Conservation (phyloP, 2,329 filamentous ascomycete genomes). For the Fusarium siculi region DNA sequence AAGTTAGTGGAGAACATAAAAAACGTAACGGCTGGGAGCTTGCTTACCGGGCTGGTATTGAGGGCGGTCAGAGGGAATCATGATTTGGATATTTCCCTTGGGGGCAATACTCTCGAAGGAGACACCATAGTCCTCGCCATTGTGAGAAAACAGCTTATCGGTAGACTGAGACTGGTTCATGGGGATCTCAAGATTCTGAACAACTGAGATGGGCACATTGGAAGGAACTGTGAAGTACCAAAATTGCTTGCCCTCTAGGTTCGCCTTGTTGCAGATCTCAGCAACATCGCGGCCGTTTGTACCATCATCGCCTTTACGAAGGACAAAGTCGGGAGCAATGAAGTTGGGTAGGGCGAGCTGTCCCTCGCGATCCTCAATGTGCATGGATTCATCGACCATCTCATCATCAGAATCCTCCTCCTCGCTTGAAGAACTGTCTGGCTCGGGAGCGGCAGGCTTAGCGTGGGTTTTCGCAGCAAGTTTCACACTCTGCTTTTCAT, state of each 20-base stretch:
- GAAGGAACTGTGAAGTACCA: constrained; percentile 84
- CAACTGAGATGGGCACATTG: constrained; percentile 72
- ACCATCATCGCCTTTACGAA: constrained; percentile 59
- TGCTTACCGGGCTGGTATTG: constrained; percentile 66
- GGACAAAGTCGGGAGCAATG: constrained; percentile 62
- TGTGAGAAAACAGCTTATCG: constrained; percentile 68
- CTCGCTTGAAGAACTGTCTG: constrained; percentile 40
- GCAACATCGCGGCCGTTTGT: constrained; percentile 58
- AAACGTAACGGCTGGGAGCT: constrained; percentile 39
- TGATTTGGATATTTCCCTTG: constrained; percentile 64
- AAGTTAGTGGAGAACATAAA: constrained; percentile 14
- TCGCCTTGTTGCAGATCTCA: constrained; percentile 67
- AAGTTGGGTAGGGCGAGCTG: constrained; percentile 57
- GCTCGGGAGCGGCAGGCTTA: constrained; percentile 29
- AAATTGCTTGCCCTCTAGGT: constrained; percentile 75
- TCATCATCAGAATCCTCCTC: constrained; percentile 46
- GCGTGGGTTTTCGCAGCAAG: constrained; percentile 14
- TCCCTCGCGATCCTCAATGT: constrained; percentile 49
- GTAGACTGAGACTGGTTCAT: constrained; percentile 64
- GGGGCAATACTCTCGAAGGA: constrained; percentile 63
- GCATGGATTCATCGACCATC: constrained; percentile 54
- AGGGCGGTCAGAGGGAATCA: constrained; percentile 68
- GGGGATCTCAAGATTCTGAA: constrained; percentile 72
- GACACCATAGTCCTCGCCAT: constrained; percentile 71
- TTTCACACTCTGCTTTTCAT: constrained; percentile 32